Conservation (phyloP, 2,329 filamentous ascomycete genomes). For the Teratosphaeriaceae sp. region DNA sequence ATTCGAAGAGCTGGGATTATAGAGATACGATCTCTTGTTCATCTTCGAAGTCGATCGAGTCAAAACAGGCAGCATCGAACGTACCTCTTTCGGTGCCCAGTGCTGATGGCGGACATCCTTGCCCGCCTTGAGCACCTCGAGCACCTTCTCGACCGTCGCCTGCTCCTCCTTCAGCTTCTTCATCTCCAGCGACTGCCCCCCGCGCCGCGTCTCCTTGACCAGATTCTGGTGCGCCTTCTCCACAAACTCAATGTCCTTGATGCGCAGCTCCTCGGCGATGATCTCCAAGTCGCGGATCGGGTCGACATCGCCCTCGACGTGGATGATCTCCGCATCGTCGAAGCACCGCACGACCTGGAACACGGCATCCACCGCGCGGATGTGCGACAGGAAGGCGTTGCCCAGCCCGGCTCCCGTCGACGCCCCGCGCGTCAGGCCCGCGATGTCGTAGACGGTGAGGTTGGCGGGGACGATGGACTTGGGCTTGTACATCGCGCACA, state of each 20-base stretch:
- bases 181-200: slow-evolving; percentile 92
- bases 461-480: slow-evolving; percentile 97
- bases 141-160: slow-evolving; percentile 83
- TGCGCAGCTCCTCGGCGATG: slow-evolving; percentile 90
- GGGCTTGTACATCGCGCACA: slow-evolving; percentile 93
- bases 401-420: slow-evolving; percentile 96
- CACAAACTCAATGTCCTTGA: slow-evolving; percentile 98
- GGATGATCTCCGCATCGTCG: slow-evolving; percentile 98
- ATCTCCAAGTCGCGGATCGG: slow-evolving; percentile 91
- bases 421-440: slow-evolving; percentile 88
- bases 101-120: slow-evolving; percentile 89
- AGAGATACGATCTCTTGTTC: slow-evolving; percentile 96
- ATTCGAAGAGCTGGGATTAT: slow-evolving; percentile 99
- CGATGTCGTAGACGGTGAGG: slow-evolving; percentile 97
- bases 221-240: slow-evolving; percentile 91
- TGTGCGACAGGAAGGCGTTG: slow-evolving; percentile 97
- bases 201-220: slow-evolving; percentile 89
- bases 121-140: slow-evolving; percentile 74
- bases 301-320: slow-evolving; percentile 98
- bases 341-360: slow-evolving; percentile 45
- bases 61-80: slow-evolving; percentile 20
- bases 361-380: slow-evolving; percentile 60
- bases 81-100: slow-evolving; percentile 93
- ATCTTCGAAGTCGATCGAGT: slow-evolving; percentile 62
- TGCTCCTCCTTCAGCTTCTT: slow-evolving; percentile 96